Evolutionary conservation across 495 filamentous ascomycete genomes (phyloP), one percentile per base, ranked within the genome.

Genomic region (Trichocladium antarcticum): DNA sequence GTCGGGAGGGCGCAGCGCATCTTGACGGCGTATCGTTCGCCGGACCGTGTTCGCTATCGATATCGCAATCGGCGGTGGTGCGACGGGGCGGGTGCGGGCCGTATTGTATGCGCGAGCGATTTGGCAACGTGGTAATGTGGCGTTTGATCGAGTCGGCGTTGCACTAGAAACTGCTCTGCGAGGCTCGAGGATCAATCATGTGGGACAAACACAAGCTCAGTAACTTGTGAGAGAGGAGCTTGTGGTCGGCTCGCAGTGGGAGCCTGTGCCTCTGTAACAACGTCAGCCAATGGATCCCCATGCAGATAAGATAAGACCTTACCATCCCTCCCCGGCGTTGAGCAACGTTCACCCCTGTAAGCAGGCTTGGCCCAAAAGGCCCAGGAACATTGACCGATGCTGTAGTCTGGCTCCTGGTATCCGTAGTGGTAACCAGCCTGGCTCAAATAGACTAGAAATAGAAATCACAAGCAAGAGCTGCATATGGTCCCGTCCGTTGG

Each of bases 231-330:
- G 14, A 48, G 12, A n/a, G 17, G 12, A 15, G 29, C 24, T 27
- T 27, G 24, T 27, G 24, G 3, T 27, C 19, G 11, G 8, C 24
- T 14, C 32, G 6, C 0, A 20, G 7, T 24, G 28, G 45, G 15
- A 29, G 36, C 36, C 17, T 49, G 37, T 35, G 22, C 34, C 31
- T 36, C 11, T 7, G 27, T 1, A 10, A 11, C 1, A 10, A 11
- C 27, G 46, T 35, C 46, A 50, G 38, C 39, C 38, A 42, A 49
- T 49, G 16, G 47, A 49, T 37, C 45, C 4, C 27, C 17, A 2
- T 9, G 14, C 10, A 17, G 47, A 50, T 50, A 50, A 49, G 47
- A 50, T 50, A 50, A 50, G 38, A 27, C 40, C 14, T 50, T 27
- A 14, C 24, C 3, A 27, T 27, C 24, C 4, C 24, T 27, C 24